Percentiles rank a stretch among this genome's conserved stretches.
Evolutionary conservation across 2,329 filamentous ascomycete species (phyloP).

Genomic region (Trichoderma sp.): DNA sequence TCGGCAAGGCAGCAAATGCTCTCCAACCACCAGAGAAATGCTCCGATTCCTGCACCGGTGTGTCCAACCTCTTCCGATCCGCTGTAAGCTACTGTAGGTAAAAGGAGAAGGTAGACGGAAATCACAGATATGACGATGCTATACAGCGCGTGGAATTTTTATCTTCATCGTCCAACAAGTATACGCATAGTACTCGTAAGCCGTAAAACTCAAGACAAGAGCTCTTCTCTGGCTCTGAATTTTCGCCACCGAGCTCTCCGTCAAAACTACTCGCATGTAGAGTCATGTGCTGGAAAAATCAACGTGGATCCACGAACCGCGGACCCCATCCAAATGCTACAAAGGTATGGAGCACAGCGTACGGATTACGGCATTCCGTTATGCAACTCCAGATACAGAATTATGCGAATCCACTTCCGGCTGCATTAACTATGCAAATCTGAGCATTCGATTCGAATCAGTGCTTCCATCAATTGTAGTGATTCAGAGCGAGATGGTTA

Average conservation of each 20-base stretch:
- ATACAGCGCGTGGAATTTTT: background rate
- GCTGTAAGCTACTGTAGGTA: background rate
- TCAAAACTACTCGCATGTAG: background rate
- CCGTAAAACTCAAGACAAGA: background rate
- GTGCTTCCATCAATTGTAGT: background rate
- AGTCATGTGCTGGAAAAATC: slow-evolving; percentile 7
- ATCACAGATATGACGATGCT: background rate
- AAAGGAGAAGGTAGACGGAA: background rate
- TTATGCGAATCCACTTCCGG: background rate
- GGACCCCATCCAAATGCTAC: background rate
- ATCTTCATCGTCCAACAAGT: background rate
- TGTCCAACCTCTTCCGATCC: background rate
- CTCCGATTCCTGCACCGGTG: background rate
- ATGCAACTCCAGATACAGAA: background rate
- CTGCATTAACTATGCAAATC: background rate
- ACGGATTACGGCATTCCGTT: background rate
- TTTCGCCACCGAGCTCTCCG: background rate
- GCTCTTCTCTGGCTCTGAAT: background rate
- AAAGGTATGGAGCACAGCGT: background rate
- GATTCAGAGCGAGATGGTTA: background rate
- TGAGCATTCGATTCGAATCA: background rate
- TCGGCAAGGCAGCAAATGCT: background rate
- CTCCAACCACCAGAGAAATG: slow-evolving; percentile 1
- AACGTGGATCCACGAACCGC: background rate
- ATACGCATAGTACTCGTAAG: background rate